Base-by-base conservation (phyloP, 352 stramenopile genomes). In the Phytophthora syringae region DNA sequence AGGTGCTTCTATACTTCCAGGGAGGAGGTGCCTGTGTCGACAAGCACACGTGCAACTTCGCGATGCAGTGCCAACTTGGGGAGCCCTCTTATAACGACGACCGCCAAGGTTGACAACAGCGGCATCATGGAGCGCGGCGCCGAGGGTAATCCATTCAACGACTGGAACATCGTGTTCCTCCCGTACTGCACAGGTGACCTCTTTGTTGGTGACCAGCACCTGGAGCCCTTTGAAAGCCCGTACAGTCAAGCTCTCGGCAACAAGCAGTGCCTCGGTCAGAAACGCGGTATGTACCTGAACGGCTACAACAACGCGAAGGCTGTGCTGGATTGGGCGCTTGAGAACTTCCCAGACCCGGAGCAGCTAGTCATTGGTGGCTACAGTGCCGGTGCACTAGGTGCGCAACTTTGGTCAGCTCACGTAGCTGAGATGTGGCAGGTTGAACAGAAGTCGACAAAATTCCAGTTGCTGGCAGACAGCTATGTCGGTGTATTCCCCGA, bases 101-200 rank as follows among this genome's bases (percentile, higher is more conserved):
- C 68, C 25, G 76, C 79, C 11, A 61, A 50, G 9, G 61, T 74
- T 16, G 45, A 72, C 20, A 87, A 76, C 62, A 60, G 58, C 10
- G 82, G 82, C 5, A 59, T 90, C 13, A 64, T 88, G 47, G 75
- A 86, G 50, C 66, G 65, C 16, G 70, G 72, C 15, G 56, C 79
- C 16, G 39, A 62, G 6, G 56, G 67, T 24, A 91, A 88, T 61
- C 20, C 75, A 21, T 89, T 89, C 57, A 76, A 75, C 45, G 80
- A 89, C 70, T 91, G 80, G 80, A 84, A 86, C 56, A 78, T 89
- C 43, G 80, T 91, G 15, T 77, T 85, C 60, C 52, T 91, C 7
- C 80, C 79, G 24, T 89, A 91, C 66, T 91, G 82, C 70, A 88
- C 80, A 34, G 78, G 80, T 12, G 80, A 91, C 28, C 62, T 91